A percentile compares a stretch with the other conserved stretches of the same genome.
Evolutionary conservation across 371 early-diverging fungal species (phyloP).

Genomic region (Mortierella sp.): DNA sequence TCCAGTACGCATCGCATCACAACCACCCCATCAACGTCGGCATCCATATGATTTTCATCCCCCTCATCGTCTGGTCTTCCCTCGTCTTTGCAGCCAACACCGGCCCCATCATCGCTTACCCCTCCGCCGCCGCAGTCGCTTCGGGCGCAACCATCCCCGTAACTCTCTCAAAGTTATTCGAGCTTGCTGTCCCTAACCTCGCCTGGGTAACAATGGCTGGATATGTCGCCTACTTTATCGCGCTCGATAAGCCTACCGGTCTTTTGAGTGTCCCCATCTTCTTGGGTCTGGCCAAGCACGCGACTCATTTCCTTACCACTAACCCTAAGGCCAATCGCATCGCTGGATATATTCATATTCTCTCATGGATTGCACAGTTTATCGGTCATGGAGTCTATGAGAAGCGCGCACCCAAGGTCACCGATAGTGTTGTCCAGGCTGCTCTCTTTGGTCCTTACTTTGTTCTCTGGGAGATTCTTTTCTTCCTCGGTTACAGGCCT

Average conservation of each 20-base stretch:
- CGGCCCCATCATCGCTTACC: constrained; percentile 66
- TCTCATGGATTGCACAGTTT: constrained; percentile 92
- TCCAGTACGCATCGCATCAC: constrained; percentile 87
- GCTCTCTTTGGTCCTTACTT: constrained; percentile 96
- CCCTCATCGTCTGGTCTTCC: constrained; percentile 88
- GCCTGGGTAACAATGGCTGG: constrained; percentile 66
- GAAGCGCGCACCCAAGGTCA: constrained; percentile 89
- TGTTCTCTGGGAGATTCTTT: constrained; percentile 92
- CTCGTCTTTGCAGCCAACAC: constrained; percentile 73
- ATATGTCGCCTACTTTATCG: constrained; percentile 82
- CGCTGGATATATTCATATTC: constrained; percentile 74
- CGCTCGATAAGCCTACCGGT: constrained; percentile 77
- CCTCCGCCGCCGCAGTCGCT: constrained; percentile 42
- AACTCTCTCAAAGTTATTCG: constrained; percentile 42
- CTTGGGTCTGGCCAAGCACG: constrained; percentile 68
- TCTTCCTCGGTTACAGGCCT: constrained; percentile 88
- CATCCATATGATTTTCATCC: constrained; percentile 94
- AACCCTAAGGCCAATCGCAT: constrained; percentile 67
- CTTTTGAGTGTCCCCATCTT: constrained; percentile 73
- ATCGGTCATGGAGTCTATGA: constrained; percentile 90
- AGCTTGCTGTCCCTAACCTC: constrained; percentile 66
- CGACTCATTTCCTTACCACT: constrained; percentile 66
- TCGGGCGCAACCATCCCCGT: constrained; percentile 28
- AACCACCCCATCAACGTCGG: constrained; percentile 81
- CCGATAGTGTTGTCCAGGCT: constrained; percentile 91